Evolutionary conservation across 345 rosid species (phyloP), one percentile per base, ranked within the genome.

Genomic region (Moringa oleifera): DNA sequence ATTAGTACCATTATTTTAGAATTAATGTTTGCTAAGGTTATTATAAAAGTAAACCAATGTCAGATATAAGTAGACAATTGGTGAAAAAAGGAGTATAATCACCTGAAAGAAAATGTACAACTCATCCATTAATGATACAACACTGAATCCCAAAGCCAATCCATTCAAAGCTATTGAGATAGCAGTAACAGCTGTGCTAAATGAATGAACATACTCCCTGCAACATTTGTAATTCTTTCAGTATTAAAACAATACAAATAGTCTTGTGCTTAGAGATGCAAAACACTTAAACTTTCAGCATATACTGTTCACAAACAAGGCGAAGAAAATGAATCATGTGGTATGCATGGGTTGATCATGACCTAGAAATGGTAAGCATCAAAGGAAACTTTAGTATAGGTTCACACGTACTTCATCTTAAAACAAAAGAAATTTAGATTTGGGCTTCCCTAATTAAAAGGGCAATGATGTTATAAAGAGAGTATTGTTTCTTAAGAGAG

Each of bases 151-250:
- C 58, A 71, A 41, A 52, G 85, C 83, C 74, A 75, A 47, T 71
- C 84, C 90, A 72, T 69, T 64, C 61, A 84, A 71, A 70, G 78
- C 73, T 47, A 63, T 68, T 62, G 96, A 84, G 59, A 84, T 75
- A 75, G 80, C 73, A 76, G 33, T 69, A 23, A 68, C 37, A 47
- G 80, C 75, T 31, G 71, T 62, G 75, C 74, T 71, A 64, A 93
- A 80, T 50, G 85, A 77, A 81, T 80, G 83, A 67, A 77, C 69
- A 73, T 66, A 73, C 81, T 79, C 78, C 91, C 98, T 93, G 96
- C 82, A 80, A 68, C 55, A 74, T 65, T 41, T 54, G 54, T 55
- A 62, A 57, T 59, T 60, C 57, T 50, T 52, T 65, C 51, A 64
- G 55, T 56, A 23, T 73, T 24, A 53, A 16, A 41, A 41, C 47